A percentile compares a stretch with the other conserved stretches of the same genome.
Evolutionary conservation across 257 asterid genomes (phyloP).

Genomic region (Leptodermis oblonga): DNA sequence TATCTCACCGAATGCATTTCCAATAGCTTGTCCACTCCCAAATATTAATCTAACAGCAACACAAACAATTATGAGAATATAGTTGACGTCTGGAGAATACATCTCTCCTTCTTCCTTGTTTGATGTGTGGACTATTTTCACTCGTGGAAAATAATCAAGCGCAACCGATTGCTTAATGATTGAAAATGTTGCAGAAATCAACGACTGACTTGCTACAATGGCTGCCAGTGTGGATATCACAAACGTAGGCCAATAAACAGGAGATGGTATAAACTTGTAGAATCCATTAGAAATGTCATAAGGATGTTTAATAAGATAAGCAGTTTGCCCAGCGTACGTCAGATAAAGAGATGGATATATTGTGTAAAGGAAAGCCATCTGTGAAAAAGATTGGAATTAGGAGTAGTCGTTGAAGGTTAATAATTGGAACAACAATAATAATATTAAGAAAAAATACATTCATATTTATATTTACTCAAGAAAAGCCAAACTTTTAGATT

Average conservation of each 20-base stretch:
- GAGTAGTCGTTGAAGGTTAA: no score
- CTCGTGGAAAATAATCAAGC: no score
- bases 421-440: no score
- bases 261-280: constrained; percentile 30
- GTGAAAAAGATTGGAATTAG: constrained; percentile 1
- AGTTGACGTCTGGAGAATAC: constrained; percentile 32
- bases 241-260: constrained; percentile 39
- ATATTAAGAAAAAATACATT: no score
- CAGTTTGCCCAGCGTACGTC: constrained; percentile 39
- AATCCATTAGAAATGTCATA: constrained; percentile 30
- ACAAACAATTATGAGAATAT: constrained; percentile 29
- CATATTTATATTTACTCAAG: no score
- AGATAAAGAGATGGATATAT: constrained; percentile 33
- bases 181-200: constrained; percentile 35
- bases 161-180: constrained; percentile 34
- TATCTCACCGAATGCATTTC: constrained; percentile 36
- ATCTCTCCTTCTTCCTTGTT: constrained; percentile 31
- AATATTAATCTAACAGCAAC: constrained; percentile 33
- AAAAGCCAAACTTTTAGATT: no score
- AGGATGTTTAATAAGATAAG: constrained; percentile 34
- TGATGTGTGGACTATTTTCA: no score
- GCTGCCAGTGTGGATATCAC: constrained; percentile 32
- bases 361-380: constrained; percentile 31
- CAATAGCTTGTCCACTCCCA: constrained; percentile 34
- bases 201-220: constrained; percentile 35